phyloP scores from a whole-genome alignment of 257 asterid genomes.

The Solanum appendiculatum region DNA sequence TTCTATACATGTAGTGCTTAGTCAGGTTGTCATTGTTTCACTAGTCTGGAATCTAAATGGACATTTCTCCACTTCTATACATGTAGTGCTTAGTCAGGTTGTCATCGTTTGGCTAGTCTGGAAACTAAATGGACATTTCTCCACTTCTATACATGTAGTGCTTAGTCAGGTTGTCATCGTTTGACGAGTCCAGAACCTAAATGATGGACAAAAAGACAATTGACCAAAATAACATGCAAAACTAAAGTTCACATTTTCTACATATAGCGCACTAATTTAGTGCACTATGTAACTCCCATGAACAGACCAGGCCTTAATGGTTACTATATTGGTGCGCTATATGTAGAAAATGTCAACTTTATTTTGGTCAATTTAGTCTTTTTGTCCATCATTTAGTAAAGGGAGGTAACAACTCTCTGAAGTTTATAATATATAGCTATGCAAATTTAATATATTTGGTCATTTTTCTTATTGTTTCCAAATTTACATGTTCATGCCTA shows the following conservation, averaged over 20 bases:
- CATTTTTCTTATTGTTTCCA: background rate
- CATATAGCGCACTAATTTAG: too few relatives aligned
- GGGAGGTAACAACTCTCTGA: background rate
- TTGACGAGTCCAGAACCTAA: too few relatives aligned
- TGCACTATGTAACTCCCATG: background rate
- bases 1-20: background rate
- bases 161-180: background rate
- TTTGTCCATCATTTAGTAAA: background rate
- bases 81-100: background rate
- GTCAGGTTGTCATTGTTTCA: background rate
- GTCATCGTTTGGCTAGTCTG: background rate
- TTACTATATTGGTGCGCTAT: background rate
- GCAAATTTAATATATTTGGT: background rate
- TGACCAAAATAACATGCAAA: too few relatives aligned
- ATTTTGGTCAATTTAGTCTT: background rate
- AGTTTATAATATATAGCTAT: background rate
- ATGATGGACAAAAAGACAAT: too few relatives aligned
- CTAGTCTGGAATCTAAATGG: too few relatives aligned
- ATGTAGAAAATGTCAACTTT: background rate
- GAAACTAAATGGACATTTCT: background rate
- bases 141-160: background rate
- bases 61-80: background rate
- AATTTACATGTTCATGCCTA: background rate
- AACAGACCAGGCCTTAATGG: background rate
- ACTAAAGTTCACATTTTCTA: too few relatives aligned